Conservation (phyloP, 75 land plant genomes). For the Pseudotsuga menziesii region DNA sequence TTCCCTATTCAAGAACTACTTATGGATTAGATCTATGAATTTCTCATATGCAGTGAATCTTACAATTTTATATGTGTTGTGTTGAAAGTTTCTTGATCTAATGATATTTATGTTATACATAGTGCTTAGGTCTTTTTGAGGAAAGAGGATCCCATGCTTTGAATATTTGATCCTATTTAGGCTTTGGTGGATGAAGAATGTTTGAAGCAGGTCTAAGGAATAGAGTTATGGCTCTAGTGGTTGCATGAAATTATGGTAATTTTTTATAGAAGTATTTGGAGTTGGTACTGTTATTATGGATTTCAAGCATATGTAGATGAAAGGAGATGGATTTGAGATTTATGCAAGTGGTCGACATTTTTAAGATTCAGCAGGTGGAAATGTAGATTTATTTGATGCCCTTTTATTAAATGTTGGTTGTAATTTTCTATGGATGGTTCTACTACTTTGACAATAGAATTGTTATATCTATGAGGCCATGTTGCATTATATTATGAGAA, state of each 20-base stretch:
- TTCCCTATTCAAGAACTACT: not conserved
- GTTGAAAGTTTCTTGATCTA: not conserved
- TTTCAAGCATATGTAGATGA: no score
- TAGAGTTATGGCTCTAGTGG: not conserved
- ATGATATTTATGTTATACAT: not conserved
- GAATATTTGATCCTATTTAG: not conserved
- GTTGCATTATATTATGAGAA: not conserved
- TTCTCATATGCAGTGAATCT: not conserved
- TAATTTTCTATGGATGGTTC: not conserved
- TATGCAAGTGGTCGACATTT: no score
- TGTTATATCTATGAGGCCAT: not conserved
- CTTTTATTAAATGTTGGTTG: not conserved
- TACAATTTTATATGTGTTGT: not conserved
- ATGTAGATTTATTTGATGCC: not conserved
- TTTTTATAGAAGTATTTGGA: not conserved
- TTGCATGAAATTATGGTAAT: conserved; percentile 3
- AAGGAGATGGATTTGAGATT: no score
- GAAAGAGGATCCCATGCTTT: not conserved
- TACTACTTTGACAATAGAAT: not conserved
- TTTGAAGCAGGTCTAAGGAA: conserved; percentile 1
- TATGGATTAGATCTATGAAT: conserved; percentile 5
- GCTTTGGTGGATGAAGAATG: conserved; percentile 10
- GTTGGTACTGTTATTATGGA: no score
- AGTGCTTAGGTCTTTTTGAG: not conserved
- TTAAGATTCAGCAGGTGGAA: conserved; percentile 3